phyloP scores from a whole-genome alignment of 768 basidiomycete species.

The Boletellus ananiceps region DNA sequence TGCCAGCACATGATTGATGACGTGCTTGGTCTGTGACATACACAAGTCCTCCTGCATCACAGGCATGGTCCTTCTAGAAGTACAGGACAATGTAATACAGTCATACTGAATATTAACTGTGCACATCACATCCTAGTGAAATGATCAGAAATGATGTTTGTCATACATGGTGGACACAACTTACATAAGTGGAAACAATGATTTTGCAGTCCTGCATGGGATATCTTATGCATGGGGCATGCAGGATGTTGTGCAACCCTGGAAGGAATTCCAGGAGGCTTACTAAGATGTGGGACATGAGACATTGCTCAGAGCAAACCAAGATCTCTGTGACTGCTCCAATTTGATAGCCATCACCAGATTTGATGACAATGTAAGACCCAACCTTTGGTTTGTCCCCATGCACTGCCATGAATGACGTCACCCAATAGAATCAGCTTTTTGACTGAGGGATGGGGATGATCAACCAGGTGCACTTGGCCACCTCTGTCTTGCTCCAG shows the following conservation, averaged over 20 bases:
- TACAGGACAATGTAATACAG: not conserved
- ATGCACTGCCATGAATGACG: not conserved
- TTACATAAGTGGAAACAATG: not conserved
- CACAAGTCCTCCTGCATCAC: too few relatives aligned
- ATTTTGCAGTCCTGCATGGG: not conserved
- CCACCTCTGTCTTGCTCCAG: too few relatives aligned
- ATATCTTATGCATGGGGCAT: not conserved
- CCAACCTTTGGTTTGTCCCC: not conserved
- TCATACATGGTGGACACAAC: too few relatives aligned
- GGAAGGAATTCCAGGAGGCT: conserved; percentile 2
- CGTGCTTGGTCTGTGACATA: too few relatives aligned
- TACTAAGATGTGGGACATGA: not conserved
- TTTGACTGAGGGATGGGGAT: not conserved
- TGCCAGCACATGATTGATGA: too few relatives aligned
- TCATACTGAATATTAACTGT: conserved; percentile 1
- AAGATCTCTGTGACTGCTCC: not conserved
- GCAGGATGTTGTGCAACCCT: not conserved
- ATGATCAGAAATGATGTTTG: not conserved
- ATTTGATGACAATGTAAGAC: not conserved
- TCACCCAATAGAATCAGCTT: not conserved
- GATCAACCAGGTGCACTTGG: too few relatives aligned
- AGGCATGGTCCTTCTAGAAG: not conserved
- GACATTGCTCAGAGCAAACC: not conserved
- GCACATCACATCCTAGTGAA: not conserved
- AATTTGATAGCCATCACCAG: not conserved